A percentile compares a stretch with the other conserved stretches of the same genome.
Conservation (phyloP, 2,329 filamentous ascomycete genomes). For the Epichloe scottii region DNA sequence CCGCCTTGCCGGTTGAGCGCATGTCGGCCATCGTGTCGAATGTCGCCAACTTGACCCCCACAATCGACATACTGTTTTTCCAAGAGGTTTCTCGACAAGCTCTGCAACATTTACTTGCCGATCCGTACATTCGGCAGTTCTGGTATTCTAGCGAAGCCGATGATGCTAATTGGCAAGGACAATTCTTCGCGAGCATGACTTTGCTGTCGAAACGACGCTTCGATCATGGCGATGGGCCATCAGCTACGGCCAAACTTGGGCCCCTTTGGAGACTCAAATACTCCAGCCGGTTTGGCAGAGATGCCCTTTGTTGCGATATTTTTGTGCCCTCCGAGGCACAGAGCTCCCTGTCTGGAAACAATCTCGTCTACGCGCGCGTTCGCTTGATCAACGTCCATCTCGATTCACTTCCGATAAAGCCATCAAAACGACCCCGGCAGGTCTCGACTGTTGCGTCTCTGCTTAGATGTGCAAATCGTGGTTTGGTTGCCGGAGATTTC, state of each 20-base stretch:
- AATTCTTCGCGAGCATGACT: too few species aligned
- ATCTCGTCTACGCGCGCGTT: constrained; percentile 6
- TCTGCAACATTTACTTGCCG: constrained; percentile 12
- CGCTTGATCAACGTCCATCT: constrained; percentile 28
- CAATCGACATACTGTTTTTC: constrained; percentile 20
- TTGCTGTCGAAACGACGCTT: too few species aligned
- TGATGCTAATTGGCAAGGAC: too few species aligned
- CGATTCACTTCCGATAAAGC: constrained; percentile 19
- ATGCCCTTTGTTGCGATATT: too few species aligned
- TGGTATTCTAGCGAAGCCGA: too few species aligned
- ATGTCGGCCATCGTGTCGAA: constrained; percentile 13
- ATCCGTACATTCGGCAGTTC: not conserved
- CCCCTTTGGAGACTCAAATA: too few species aligned
- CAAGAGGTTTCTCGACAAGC: constrained; percentile 20
- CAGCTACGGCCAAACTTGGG: too few species aligned
- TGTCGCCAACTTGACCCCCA: constrained; percentile 8
- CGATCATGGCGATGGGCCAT: too few species aligned
- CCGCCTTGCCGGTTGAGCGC: too few species aligned
- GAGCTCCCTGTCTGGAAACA: too few species aligned
- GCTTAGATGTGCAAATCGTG: constrained; percentile 15
- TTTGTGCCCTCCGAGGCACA: too few species aligned
- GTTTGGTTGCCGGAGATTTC: constrained; percentile 27
- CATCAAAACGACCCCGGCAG: constrained; percentile 19
- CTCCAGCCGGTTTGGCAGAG: too few species aligned
- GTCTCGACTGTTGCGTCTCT: constrained; percentile 15